Evolutionary conservation across 176 grass and related monocot species (phyloP).

Genomic region (Miscanthus lutarioriparius): DNA sequence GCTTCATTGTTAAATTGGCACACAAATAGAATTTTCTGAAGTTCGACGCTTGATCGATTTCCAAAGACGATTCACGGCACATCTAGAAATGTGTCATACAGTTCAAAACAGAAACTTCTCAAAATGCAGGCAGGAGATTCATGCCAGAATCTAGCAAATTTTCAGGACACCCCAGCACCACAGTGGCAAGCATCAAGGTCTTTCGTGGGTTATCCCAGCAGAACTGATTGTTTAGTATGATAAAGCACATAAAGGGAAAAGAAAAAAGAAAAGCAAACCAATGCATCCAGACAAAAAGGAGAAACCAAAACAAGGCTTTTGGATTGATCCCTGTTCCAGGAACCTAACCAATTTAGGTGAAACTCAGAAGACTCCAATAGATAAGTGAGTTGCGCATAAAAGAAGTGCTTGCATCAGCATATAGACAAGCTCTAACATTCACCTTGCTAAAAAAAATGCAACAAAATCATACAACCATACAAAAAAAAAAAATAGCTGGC

Average conservation of each 20-base stretch:
- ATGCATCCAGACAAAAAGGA: background rate
- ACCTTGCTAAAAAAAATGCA: background rate
- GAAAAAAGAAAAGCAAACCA: background rate
- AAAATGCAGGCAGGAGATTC: slow-evolving; percentile 5
- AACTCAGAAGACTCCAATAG: slow-evolving; percentile 13
- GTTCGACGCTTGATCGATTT: background rate
- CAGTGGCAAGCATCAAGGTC: background rate
- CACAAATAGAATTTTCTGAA: slow-evolving; percentile 21
- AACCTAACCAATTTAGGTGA: slow-evolving; percentile 18
- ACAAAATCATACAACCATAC: background rate
- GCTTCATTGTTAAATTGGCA: background rate
- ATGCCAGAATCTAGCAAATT: slow-evolving; percentile 5
- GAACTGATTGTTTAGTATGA: background rate
- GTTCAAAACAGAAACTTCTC: background rate
- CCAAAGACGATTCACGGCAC: background rate
- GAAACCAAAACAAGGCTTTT: slow-evolving; percentile 1
- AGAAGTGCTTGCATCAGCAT: background rate
- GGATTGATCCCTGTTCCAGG: background rate
- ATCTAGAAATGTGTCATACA: background rate
- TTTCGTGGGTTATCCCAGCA: slow-evolving; percentile 11
- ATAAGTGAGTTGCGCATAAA: background rate
- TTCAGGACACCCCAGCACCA: background rate
- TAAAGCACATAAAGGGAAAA: background rate
- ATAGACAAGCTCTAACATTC: slow-evolving; percentile 8
- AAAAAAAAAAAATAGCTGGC: background rate